Percentiles rank a stretch among this genome's conserved stretches.
These are phyloP conservation scores for Letharia columbiana DNA, from an alignment of 495 filamentous ascomycete genomes.

Conservation along the genomic window DNA sequence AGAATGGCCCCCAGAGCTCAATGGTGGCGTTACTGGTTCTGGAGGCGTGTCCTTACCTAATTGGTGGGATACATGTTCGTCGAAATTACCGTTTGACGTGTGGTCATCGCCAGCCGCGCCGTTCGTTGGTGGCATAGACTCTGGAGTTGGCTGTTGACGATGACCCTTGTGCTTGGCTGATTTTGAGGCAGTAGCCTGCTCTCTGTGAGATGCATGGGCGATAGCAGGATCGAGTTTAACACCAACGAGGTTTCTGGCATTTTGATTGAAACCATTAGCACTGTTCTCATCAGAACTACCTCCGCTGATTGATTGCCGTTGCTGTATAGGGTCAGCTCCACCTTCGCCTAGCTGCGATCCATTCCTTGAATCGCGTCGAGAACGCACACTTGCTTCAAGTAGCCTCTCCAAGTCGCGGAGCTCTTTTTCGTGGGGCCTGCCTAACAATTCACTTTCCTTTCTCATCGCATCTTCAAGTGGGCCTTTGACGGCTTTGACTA, in stretches of 20 bases:
- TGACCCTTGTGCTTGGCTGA: constrained; percentile 9
- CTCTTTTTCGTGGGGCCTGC: constrained; percentile 58
- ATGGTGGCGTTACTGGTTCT: constrained; percentile 38
- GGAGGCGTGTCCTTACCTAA: constrained; percentile 16
- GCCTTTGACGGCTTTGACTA: constrained; percentile 70
- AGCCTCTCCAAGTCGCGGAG: constrained; percentile 65
- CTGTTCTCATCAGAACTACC: background rate
- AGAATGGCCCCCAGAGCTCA: constrained; percentile 39
- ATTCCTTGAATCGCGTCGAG: constrained; percentile 33
- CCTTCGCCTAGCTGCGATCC: constrained; percentile 5
- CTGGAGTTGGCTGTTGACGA: constrained; percentile 16
- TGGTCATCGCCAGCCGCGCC: constrained; percentile 16
- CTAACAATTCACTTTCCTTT: constrained; percentile 70
- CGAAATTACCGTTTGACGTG: constrained; percentile 1
- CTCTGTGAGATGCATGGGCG: constrained; percentile 8
- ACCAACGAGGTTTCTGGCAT: background rate
- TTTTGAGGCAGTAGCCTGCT: background rate
- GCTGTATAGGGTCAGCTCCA: constrained; percentile 3
- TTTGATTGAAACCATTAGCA: background rate
- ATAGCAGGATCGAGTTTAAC: background rate
- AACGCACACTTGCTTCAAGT: constrained; percentile 51
- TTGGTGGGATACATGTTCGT: background rate
- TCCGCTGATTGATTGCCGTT: background rate
- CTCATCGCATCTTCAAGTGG: constrained; percentile 65
- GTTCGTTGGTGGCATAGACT: constrained; percentile 12